Evolutionary conservation across 352 stramenopile species (phyloP), one percentile per base, ranked within the genome.

Genomic region (Blastocystis sp.): DNA sequence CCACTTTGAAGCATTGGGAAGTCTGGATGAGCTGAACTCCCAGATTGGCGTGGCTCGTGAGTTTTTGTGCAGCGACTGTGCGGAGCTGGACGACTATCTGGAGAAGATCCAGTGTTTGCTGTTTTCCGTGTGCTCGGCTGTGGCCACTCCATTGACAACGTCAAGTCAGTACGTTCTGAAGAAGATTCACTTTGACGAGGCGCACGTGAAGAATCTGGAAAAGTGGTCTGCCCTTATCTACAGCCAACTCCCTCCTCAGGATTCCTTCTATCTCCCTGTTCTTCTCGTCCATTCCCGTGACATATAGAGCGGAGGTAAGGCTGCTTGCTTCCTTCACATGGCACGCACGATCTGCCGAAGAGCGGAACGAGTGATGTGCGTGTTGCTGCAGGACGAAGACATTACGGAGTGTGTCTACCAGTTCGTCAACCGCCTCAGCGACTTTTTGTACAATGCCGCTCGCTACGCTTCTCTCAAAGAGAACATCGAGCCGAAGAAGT

Each of bases 221-320:
- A 66, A 89, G n/a, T 94, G 93, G 92, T 96, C 95, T 88, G 92
- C 95, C 79, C 89, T 92, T 81, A 94, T 96, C 92, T 92, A 96
- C 88, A 89, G 90, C 1, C 86, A 92, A 84, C 89, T 95, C 52
- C 92, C 92, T 19, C 92, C 91, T 43, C 91, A 96, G 56, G 93
- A 91, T 81, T 94, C 91, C 40, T 96, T 96, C 79, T 94, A 96
- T 70, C 34, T 86, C 17, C 61, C 64, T 14, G 76, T 86, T 74
- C 14, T 3, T 76, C 14, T 48, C 3, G 2, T 62, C 19, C 61
- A 19, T 74, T 70, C 1, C 43, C 48, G 21, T 86, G 43, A 86
- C 60, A 11, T 34, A 28, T 86, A 86, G 76, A 74, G 52, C 52
- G 76, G 76, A 38, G 76, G 76, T 14, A 86, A 95, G 59, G 90